A percentile compares a stretch with the other conserved stretches of the same genome.
These are phyloP conservation scores for Sphaerostilbella broomeana DNA, from an alignment of 2,329 filamentous ascomycete genomes.

Conservation along the genomic window DNA sequence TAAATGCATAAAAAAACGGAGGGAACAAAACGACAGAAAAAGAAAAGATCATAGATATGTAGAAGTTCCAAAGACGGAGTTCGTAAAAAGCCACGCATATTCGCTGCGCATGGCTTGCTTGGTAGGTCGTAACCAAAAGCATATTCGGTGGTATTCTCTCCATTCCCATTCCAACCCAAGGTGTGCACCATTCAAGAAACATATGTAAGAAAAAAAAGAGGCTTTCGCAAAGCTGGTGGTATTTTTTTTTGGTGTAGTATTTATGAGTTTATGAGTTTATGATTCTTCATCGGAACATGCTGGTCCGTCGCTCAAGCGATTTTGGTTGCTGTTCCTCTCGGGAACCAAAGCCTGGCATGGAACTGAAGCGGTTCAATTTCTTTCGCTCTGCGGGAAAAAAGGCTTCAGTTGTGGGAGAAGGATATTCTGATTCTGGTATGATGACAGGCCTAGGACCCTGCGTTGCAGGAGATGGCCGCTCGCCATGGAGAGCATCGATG, in stretches of 20 bases:
- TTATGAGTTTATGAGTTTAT: not conserved
- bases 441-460: slow-evolving; percentile 19
- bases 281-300: slow-evolving; percentile 30
- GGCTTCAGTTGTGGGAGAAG: slow-evolving; percentile 21
- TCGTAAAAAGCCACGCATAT: slow-evolving; percentile 5
- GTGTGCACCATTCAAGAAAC: slow-evolving; percentile 18
- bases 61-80: slow-evolving; percentile 8
- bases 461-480: slow-evolving; percentile 18
- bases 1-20: not conserved
- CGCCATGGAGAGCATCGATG: slow-evolving; percentile 33
- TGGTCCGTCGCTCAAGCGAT: slow-evolving; percentile 36
- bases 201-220: slow-evolving; percentile 3
- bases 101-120: slow-evolving; percentile 2
- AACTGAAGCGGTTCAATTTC: slow-evolving; percentile 48
- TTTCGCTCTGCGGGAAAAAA: slow-evolving; percentile 39
- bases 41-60: slow-evolving; percentile 7
- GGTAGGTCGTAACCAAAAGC: slow-evolving; percentile 13
- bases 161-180: slow-evolving; percentile 19
- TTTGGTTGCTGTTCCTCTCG: slow-evolving; percentile 29
- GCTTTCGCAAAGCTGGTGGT: no score
- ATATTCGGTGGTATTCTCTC: slow-evolving; percentile 2
- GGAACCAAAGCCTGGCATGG: slow-evolving; percentile 48
- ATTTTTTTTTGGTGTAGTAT: slow-evolving; percentile 10
- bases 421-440: slow-evolving; percentile 15
- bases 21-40: slow-evolving; percentile 4